Evolutionary conservation across 768 basidiomycete genomes (phyloP).

Genomic region (Suillus spraguei): DNA sequence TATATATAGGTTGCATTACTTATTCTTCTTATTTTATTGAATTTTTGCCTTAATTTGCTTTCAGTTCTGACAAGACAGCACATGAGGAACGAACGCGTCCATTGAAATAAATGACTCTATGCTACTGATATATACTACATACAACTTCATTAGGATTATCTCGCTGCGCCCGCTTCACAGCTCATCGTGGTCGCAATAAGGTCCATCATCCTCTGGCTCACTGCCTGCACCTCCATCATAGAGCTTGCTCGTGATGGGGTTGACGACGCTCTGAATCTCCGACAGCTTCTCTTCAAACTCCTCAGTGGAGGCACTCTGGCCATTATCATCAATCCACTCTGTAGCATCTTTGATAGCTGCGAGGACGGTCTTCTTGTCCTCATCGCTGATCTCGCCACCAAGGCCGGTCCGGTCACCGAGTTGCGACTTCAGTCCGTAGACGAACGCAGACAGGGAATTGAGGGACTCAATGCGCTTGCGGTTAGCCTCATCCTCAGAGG

Average conservation of each 20-base stretch:
- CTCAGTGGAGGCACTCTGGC: conserved; percentile 73
- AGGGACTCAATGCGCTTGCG: conserved; percentile 86
- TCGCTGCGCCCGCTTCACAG: conserved; percentile 31
- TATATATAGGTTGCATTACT: too few relatives aligned
- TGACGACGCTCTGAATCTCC: conserved; percentile 74
- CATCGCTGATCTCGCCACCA: conserved; percentile 82
- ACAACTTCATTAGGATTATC: conserved; percentile 4
- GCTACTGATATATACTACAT: conserved; percentile 9
- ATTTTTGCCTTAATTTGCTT: too few relatives aligned
- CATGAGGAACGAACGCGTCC: too few relatives aligned
- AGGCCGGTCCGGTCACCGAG: conserved; percentile 86
- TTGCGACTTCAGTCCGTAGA: conserved; percentile 88
- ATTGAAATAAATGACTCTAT: conserved; percentile 9
- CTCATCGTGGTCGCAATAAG: conserved; percentile 54
- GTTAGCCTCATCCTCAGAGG: conserved; percentile 75
- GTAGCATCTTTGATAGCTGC: conserved; percentile 83
- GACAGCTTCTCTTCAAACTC: conserved; percentile 89
- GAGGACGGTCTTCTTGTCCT: conserved; percentile 84
- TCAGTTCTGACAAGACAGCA: too few relatives aligned
- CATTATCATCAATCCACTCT: conserved; percentile 91
- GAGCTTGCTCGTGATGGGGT: conserved; percentile 86
- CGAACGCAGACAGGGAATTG: conserved; percentile 77
- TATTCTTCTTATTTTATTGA: too few relatives aligned
- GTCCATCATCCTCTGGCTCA: conserved; percentile 40
- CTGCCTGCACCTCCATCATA: conserved; percentile 44